Evolutionary conservation across 163 green algal species (phyloP).

Genomic region (Scenedesmus sp.): DNA sequence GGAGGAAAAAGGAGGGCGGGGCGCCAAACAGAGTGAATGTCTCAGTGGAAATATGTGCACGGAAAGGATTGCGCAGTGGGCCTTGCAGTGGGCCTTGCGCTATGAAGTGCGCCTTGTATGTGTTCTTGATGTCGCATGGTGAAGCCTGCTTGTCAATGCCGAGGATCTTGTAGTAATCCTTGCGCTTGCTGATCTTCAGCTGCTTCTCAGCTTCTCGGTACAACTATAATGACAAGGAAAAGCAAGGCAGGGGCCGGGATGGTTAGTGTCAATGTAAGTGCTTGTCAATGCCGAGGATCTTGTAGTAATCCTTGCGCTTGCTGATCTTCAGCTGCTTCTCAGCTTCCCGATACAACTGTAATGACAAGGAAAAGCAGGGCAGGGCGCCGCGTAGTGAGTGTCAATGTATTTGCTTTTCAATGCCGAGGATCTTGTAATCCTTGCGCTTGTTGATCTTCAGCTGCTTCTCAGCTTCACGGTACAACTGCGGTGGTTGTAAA

Average conservation of each 20-base stretch:
- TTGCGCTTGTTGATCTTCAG: slow-evolving; percentile 82
- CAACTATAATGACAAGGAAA: slow-evolving; percentile 46
- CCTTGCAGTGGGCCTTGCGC: too few species aligned
- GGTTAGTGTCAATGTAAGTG: slow-evolving; percentile 44
- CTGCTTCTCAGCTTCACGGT: slow-evolving; percentile 71
- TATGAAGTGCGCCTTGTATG: slow-evolving; percentile 55
- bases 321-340: slow-evolving; percentile 81
- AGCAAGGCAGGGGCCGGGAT: too few species aligned
- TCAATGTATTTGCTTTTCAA: neutral
- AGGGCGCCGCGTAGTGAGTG: too few species aligned
- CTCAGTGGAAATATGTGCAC: too few species aligned
- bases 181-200: slow-evolving; percentile 81
- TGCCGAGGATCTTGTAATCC: slow-evolving; percentile 69
- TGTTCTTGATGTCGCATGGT: slow-evolving; percentile 75
- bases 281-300: slow-evolving; percentile 47
- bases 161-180: slow-evolving; percentile 80
- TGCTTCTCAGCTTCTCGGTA: slow-evolving; percentile 73
- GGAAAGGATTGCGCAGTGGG: too few species aligned
- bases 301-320: slow-evolving; percentile 85
- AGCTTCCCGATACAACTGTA: slow-evolving; percentile 64
- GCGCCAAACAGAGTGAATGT: too few species aligned
- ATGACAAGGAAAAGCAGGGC: neutral
- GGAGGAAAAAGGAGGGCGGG: too few species aligned
- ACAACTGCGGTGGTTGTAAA: slow-evolving; percentile 33
- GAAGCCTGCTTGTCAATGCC: slow-evolving; percentile 56